These are phyloP conservation scores for Colletotrichum sp. DNA, from an alignment of 2,329 filamentous ascomycete species.

Conservation along the genomic window DNA sequence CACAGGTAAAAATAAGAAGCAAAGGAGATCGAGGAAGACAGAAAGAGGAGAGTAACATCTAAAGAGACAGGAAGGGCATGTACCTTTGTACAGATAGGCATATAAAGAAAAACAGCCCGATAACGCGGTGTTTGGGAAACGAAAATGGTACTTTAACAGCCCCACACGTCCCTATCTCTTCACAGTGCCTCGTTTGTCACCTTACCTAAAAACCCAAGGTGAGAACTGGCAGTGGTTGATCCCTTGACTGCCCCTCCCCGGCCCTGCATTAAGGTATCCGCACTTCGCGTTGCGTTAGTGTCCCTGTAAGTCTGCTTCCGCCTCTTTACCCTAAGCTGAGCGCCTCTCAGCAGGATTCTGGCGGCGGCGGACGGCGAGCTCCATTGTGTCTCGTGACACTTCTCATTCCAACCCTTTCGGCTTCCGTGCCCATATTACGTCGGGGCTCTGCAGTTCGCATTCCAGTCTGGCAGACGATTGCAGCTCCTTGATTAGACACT, in stretches of 20 bases:
- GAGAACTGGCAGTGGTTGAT: background rate
- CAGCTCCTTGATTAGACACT: background rate
- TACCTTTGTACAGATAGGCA: background rate
- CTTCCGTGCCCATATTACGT: background rate
- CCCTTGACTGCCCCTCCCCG: background rate
- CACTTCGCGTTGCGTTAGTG: background rate
- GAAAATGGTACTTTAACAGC: background rate
- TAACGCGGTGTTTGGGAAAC: background rate
- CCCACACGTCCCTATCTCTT: constrained; percentile 9
- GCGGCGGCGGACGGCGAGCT: constrained; percentile 14
- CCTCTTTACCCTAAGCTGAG: background rate
- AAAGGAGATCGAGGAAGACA: background rate
- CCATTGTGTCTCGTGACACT: constrained; percentile 14
- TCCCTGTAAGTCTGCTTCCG: background rate
- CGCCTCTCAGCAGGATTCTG: background rate
- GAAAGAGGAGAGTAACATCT: background rate
- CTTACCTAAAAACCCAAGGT: background rate
- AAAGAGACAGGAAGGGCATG: background rate
- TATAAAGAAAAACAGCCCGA: background rate
- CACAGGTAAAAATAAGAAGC: background rate
- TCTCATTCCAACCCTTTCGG: background rate
- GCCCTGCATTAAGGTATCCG: background rate
- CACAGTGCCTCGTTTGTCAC: background rate
- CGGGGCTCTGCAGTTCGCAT: background rate
- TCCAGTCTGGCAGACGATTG: background rate